Base-by-base conservation (phyloP, 352 stramenopile genomes). In the Globisporangium polare region DNA sequence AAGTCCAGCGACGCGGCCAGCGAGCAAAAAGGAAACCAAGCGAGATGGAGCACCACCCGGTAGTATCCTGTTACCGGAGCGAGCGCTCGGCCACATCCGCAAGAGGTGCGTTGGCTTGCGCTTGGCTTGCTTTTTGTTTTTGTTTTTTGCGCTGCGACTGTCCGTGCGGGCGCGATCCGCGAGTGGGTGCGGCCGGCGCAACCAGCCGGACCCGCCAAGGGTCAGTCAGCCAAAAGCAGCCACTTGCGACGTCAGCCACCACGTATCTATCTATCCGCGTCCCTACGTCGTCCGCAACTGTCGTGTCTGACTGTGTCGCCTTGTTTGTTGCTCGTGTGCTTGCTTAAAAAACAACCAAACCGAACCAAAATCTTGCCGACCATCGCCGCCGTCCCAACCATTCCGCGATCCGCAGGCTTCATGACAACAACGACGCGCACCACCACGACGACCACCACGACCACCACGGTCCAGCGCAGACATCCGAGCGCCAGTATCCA, bases 341-440 rank as follows among this genome's bases (percentile, higher is more conserved):
- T n/a, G n/a, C n/a, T n/a, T n/a, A n/a, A n/a, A n/a, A n/a, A n/a
- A n/a, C n/a, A n/a, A n/a, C n/a, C n/a, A n/a, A n/a, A n/a, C n/a
- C n/a, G n/a, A n/a, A n/a, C n/a, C n/a, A n/a, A 39, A 39, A 18
- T 39, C 10, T 39, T 39, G 33, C 33, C 17, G 15, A 24, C 49
- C 5, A 12, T 24, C 41, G 18, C 41, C 10, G 26, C 13, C 15
- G 3, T 24, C 20, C 47, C 26, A 22, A 47, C 49, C 50, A 56
- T 56, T 80, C 42, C 82, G 43, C 33, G 74, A 74, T 37, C 77
- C 63, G 26, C 31, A 87, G 60, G 53, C 60, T 66, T 62, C 45
- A 49, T 66, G 60, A 66, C 60, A 31, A 66, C 60, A 18, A 66
- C 60, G 18, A 66, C 60, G 33, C 53, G 33, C 22, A 66, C 60